Evolutionary conservation across 768 basidiomycete species (phyloP), one percentile per base, ranked within the genome.

Genomic region (Coprinellus micaceus): DNA sequence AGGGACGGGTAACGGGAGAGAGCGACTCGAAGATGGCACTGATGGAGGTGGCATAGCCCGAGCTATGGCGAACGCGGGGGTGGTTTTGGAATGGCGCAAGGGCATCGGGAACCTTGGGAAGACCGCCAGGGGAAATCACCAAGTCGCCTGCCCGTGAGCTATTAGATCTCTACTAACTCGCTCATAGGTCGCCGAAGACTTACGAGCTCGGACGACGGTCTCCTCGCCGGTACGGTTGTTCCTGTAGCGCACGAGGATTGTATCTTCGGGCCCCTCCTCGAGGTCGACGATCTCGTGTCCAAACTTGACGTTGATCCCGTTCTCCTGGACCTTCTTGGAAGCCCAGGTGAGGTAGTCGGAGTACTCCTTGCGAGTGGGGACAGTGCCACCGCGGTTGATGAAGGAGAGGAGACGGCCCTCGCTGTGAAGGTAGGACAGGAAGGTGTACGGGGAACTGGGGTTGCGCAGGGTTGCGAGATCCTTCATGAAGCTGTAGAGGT

Each of bases 321-420:
- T 70, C 2, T 66, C 61, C 61, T 77, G 69, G 1, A 80, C 80
- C 44, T 73, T 72, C 7, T 64, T 60, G 1, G 82, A 78, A 9
- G 78, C 79, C 80, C 80, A 82, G 9, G 74, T 62, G 17, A 83
- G 71, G 65, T 83, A 83, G 64, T 82, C 81, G 4, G 80, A 70
- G 55, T 76, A 82, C 58, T 83, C 82, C 54, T 75, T 76, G 25
- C 82, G 76, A 19, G 78, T 77, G 10, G 82, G 82, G 28, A 77
- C 73, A 40, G 73, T 78, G 13, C 76, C 77, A 1, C 77, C 77
- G 28, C 77, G 75, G 63, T 83, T 82, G 61, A 82, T 81, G 70
- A 82, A 83, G 33, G 74, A 66, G 25, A 77, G 58, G 36, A 83
- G 72, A 45, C 81, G 76, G 47, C 71, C 72, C 55, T 81, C 73